phyloP scores from a whole-genome alignment of 1,284 basidiomycete genomes.

The Moniliophthora roreri region DNA sequence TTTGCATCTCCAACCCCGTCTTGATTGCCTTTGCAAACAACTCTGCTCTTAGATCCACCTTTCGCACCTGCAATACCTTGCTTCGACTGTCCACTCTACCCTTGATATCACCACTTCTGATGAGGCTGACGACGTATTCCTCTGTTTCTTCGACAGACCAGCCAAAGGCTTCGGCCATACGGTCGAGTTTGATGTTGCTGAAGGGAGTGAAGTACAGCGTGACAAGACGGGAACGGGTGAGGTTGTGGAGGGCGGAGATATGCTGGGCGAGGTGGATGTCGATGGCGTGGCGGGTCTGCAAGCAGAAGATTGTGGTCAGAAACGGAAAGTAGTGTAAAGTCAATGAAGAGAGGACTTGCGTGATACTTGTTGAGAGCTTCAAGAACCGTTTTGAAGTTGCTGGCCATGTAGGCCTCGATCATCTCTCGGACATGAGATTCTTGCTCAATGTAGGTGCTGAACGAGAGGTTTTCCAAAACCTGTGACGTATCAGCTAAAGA shows the following conservation, averaged over 20 bases:
- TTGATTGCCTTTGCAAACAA: conserved; percentile 75
- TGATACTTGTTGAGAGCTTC: conserved; percentile 71
- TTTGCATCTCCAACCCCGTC: conserved; percentile 66
- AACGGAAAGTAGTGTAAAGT: neutral
- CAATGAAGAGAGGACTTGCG: conserved; percentile 40
- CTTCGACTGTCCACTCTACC: conserved; percentile 80
- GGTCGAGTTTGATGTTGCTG: conserved; percentile 61
- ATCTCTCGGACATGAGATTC: conserved; percentile 85
- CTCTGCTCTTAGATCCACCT: conserved; percentile 70
- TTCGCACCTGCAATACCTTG: conserved; percentile 75
- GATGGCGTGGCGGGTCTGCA: conserved; percentile 68
- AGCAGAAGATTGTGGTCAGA: conserved; percentile 2
- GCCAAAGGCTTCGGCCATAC: conserved; percentile 83
- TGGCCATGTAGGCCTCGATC: conserved; percentile 78
- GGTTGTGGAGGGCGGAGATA: conserved; percentile 4
- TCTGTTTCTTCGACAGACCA: conserved; percentile 72
- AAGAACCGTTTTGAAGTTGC: conserved; percentile 79
- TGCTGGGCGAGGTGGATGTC: conserved; percentile 67
- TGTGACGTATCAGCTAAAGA: neutral
- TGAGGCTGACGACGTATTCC: conserved; percentile 68
- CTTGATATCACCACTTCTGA: conserved; percentile 72
- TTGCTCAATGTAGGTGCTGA: conserved; percentile 79
- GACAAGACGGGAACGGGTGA: conserved; percentile 13
- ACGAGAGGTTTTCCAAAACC: conserved; percentile 69
- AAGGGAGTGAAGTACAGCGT: conserved; percentile 14